Evolutionary conservation across 805 yeast species (phyloP), one percentile per base, ranked within the genome.

Genomic region (Nakazawaea ambrosiae): DNA sequence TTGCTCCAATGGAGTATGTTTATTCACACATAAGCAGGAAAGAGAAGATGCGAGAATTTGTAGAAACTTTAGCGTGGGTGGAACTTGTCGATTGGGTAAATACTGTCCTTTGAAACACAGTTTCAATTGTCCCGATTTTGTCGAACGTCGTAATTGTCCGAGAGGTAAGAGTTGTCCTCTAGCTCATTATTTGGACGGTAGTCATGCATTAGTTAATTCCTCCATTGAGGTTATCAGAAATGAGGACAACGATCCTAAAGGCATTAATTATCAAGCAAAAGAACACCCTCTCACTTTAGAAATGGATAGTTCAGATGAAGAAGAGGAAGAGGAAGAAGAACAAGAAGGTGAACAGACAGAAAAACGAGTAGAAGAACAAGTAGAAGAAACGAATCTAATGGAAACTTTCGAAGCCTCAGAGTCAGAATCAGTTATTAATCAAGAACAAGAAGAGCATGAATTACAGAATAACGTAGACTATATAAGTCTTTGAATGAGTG

Each of bases 51-150:
- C 18, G 8, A 20, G 35, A 5, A 62, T 75, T 1, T 84, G 95
- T 50, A 63, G 85, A 17, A 76, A 71, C 20, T 85, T 84, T 60
- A 70, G 89, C 4, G 48, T 78, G 24, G 73, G 73, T 14, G 88
- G 89, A 1, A 81, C 72, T 59, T 85, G 94, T 55, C 70, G 62
- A 22, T 54, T 72, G 18, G 95, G 92, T 0, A 49, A 57, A 19
- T 45, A 49, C 22, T 84, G 94, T 50, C 64, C 69, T 5, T 67
- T 70, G 32, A 55, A 68, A 25, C 95, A 84, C 50, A 55, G 59
- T 12, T 69, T 63, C 46, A 73, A 73, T 41, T 84, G 94, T 57
- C 90, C 94, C 0, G 90, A 83, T 49, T 72, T 68, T 46, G 79
- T 73, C 45, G 77, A 74, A 42, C 61, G 62, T n/a, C 81, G 80